Evolutionary conservation across 1,284 basidiomycete species (phyloP).

Genomic region (Ustilago lituana): DNA sequence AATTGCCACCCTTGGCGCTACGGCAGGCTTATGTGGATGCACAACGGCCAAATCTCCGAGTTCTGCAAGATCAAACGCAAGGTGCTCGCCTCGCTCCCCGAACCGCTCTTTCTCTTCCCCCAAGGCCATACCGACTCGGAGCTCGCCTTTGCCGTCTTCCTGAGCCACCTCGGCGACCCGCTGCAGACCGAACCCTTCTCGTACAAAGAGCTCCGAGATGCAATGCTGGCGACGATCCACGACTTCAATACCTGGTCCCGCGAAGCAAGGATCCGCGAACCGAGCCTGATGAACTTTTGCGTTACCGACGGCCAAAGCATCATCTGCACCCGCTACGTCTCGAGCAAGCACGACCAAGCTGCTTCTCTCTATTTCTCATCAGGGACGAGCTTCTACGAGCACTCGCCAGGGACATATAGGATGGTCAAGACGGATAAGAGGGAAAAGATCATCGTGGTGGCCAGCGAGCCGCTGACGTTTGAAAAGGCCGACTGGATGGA

Average conservation of each 20-base stretch:
- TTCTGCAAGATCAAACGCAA: conserved; percentile 59
- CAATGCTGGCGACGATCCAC: conserved; percentile 59
- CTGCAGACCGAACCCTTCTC: conserved; percentile 31
- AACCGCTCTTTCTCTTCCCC: conserved; percentile 58
- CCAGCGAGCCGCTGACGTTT: conserved; percentile 63
- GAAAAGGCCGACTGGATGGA: conserved; percentile 97
- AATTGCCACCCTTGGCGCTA: conserved; percentile 65
- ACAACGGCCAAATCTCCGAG: conserved; percentile 62
- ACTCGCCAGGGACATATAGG: conserved; percentile 67
- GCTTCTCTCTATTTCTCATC: conserved; percentile 96
- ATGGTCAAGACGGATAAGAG: conserved; percentile 89
- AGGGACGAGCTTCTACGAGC: conserved; percentile 89
- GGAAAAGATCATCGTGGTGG: conserved; percentile 85
- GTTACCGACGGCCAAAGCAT: conserved; percentile 93
- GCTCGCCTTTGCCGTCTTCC: conserved; percentile 61
- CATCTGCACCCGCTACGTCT: conserved; percentile 93
- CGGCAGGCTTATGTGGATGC: conserved; percentile 65
- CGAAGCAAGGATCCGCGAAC: conserved; percentile 68
- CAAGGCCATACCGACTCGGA: conserved; percentile 64
- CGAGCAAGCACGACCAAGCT: conserved; percentile 87
- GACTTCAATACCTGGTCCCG: conserved; percentile 59
- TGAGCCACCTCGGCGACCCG: conserved; percentile 55
- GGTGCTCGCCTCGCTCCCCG: conserved; percentile 50
- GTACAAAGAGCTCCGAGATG: conserved; percentile 50
- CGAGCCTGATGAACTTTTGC: conserved; percentile 93